Evolutionary conservation across 1,284 basidiomycete species (phyloP), one percentile per base, ranked within the genome.

Genomic region (Boletus sp.): DNA sequence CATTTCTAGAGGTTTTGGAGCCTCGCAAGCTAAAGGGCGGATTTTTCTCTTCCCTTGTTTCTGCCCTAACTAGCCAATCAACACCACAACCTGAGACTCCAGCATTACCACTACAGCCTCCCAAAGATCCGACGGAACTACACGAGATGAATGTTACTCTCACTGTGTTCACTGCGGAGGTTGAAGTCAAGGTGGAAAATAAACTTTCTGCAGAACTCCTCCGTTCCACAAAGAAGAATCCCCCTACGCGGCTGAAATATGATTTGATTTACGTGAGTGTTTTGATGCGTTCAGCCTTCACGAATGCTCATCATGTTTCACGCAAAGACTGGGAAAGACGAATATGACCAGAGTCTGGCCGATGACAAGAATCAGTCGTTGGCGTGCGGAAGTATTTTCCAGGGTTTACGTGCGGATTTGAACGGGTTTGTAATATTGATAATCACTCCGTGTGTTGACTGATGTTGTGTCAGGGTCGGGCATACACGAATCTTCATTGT

Each of bases 211-310:
- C 76, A 2, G 95, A 98, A 65, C 75, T 99, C 27, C 80, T 92
- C 57, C 77, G 95, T 42, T 91, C 92, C 8, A 99, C 94, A 1
- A 97, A 97, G 78, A 99, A 99, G 74, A 85, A 90, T 35, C 88
- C 93, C 0, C 96, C 96, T 0, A 73, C 71, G 8, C 78, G 74
- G 46, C 82, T 94, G 61, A 83, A 80, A 41, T 87, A 91, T 48
- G 84, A 90, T 56, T 72, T 99, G 17, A 92, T 99, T 36, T 98
- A 91, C 72, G 88, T 89, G 46, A 49, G 82, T 71, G 3, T 32
- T 48, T 25, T 27, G 12, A 10, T 46, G 14, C 20, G 12, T 23
- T 46, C 10, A 2, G 8, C 16, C 29, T 33, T 45, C 44, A 25
- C 36, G 23, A 32, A 39, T 16, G 17, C 44, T 51, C 8, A 51